Base-by-base conservation (phyloP, 164 flowering plant species). In the Litsea cubeba region DNA sequence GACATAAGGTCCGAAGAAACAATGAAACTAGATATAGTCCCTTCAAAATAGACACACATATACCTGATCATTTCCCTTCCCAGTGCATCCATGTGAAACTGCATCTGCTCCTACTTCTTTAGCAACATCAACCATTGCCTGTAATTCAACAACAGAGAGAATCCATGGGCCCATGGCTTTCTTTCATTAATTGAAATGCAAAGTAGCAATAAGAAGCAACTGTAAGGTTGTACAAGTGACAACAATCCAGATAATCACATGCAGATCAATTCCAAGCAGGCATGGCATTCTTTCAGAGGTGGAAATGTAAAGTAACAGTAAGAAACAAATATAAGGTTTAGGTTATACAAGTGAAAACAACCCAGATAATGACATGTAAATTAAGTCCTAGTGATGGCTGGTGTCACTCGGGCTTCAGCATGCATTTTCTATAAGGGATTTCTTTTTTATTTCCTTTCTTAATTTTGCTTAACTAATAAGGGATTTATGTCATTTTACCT, bases 31-130 rank as follows among this genome's bases (percentile, higher is more conserved):
- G n/a, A 20, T 20, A 17, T 17, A 17, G n/a, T 54, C n/a, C 60
- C 18, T 54, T 20, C n/a, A 54, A 54, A 14, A 20, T 20, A 25
- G 14, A 23, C 25, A 54, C 26, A 72, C 23, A 50, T 81, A 70
- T 83, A 80, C 98, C 93, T 92, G 97, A 79, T 94, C 98, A 82
- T 94, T 94, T 85, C 98, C 98, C 81, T 94, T 94, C 50, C 98
- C 98, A 10, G 98, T 94, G 79, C 97, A 94, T 24, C 98, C 98
- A 90, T 95, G 98, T 70, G 97, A 70, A 62, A 95, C 97, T 54
- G 98, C 95, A 87, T 95, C 98, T 17, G 98, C 98, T 72, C 97
- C 98, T 84, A 94, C 95, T 81, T 90, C 97, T 79, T 76, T 88
- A 25, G 97, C 98, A 82, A 94, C 91, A 86, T 92, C 95, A 71